Evolutionary conservation across 2,329 filamentous ascomycete genomes (phyloP).

Genomic region (Diaporthe ampelina): DNA sequence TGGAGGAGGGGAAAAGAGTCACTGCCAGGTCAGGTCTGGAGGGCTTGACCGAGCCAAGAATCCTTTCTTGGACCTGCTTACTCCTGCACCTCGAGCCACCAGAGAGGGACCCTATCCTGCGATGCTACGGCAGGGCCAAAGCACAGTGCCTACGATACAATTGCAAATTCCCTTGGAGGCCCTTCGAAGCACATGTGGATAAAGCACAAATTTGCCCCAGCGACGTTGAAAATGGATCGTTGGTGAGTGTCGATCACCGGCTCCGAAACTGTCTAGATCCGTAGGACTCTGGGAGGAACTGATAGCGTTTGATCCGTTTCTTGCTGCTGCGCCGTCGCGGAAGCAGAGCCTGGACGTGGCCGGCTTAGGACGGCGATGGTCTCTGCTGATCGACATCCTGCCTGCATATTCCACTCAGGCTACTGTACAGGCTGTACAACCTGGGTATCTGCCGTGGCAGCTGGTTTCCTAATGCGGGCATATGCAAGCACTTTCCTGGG

Average conservation of each 20-base stretch:
- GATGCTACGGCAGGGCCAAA: neutral
- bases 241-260: conserved; percentile 1
- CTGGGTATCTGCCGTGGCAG: neutral
- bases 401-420: neutral
- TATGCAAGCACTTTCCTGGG: conserved; percentile 6
- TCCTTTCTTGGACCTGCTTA: neutral
- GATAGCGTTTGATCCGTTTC: conserved; percentile 1
- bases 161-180: neutral
- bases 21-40: neutral
- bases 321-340: conserved; percentile 2
- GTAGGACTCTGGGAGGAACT: conserved; percentile 25
- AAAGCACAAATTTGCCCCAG: neutral
- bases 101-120: neutral
- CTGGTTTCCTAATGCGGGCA: conserved; percentile 6
- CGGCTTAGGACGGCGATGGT: neutral
- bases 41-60: conserved; percentile 5
- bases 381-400: neutral
- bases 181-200: neutral
- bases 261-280: neutral
- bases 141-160: neutral
- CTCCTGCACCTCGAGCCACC: no score
- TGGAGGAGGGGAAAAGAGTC: neutral
- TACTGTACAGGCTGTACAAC: no score
- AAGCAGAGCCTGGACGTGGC: neutral
- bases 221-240: neutral